Conservation (phyloP, 495 filamentous ascomycete genomes). For the Hypoxylon trugodes region DNA sequence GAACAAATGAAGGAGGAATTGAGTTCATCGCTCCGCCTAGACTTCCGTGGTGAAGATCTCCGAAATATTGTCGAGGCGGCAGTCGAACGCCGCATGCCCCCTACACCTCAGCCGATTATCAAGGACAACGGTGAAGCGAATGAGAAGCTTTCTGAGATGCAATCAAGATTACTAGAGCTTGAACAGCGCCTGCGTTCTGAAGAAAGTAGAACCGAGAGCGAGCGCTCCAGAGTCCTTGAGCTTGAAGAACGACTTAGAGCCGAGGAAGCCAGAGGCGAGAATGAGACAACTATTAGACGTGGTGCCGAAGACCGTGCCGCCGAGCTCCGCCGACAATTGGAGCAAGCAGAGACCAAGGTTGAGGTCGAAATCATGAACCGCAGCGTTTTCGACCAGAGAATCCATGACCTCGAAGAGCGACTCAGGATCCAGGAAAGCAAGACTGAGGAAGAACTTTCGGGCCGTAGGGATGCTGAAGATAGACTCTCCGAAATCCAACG, state of each 20-base stretch:
- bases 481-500: slow-evolving; percentile 74
- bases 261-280: slow-evolving; percentile 52
- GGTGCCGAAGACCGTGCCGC: slow-evolving; percentile 54
- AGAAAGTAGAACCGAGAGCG: slow-evolving; percentile 42
- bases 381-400: slow-evolving; percentile 55
- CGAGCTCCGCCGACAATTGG: slow-evolving; percentile 54
- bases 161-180: slow-evolving; percentile 50
- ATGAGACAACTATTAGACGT: slow-evolving; percentile 50
- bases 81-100: slow-evolving; percentile 58
- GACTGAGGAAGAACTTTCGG: slow-evolving; percentile 66
- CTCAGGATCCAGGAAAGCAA: slow-evolving; percentile 52
- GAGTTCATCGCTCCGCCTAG: slow-evolving; percentile 50
- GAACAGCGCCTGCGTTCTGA: slow-evolving; percentile 40
- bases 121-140: slow-evolving; percentile 48
- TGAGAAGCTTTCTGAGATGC: slow-evolving; percentile 49
- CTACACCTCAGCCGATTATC: slow-evolving; percentile 45
- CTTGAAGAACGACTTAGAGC: slow-evolving; percentile 57
- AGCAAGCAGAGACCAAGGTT: slow-evolving; percentile 58
- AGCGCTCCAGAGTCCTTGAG: slow-evolving; percentile 42
- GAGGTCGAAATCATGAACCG: slow-evolving; percentile 63
- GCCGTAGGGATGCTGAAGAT: slow-evolving; percentile 74
- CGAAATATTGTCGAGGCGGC: slow-evolving; percentile 67
- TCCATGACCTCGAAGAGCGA: slow-evolving; percentile 57
- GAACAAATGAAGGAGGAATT: slow-evolving; percentile 61
- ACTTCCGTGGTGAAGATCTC: slow-evolving; percentile 63